Base-by-base conservation (phyloP, 805 yeast species). In the Candida silvicultrix region DNA sequence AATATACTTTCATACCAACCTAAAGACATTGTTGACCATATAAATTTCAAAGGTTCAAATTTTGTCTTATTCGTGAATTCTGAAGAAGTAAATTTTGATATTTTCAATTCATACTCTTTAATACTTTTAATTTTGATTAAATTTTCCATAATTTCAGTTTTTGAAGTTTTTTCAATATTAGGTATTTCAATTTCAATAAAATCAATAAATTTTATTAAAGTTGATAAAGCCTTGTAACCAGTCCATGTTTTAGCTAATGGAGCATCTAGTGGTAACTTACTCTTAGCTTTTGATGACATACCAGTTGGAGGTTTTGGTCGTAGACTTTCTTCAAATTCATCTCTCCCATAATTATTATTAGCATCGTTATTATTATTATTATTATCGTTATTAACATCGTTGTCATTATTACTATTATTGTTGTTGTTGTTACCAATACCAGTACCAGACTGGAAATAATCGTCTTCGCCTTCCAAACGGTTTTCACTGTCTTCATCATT, bases 1-100 rank as follows among this genome's bases (percentile, higher is more conserved):
- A 86, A 55, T 10, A 84, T 66, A 5, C 85, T 74, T 36, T 75
- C 71, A 62, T 86, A 86, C 95, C 95, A 87, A 0, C 89, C 90
- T 21, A 85, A 65, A 0, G 87, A 80, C 21, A 71, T 57, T 44
- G 66, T 67, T 36, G 77, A 74, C 95, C 95, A 87, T 5, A 66
- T 60, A 53, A 86, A 83, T 48, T 60, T 68, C 50, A 83, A 65
- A 4, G 74, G 68, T 42, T 68, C 71, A 50, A 78, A 70, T 3
- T 68, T 66, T 0, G 73, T 63, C 16, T 62, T 64, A 0, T 77
- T 73, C 29, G 71, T 55, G 49, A 68, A 77, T 49, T 78, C 80
- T 43, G 68, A 58, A 18, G 59, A 58, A 3, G 60, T 42, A 40
- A 58, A 58, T 42, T 56, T 50, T 4, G 52, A 46, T 4, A 54